Percentiles rank a stretch among this genome's conserved stretches.
Conservation (phyloP, 2,329 filamentous ascomycete genomes). For the Colletotrichum orchidophilum region DNA sequence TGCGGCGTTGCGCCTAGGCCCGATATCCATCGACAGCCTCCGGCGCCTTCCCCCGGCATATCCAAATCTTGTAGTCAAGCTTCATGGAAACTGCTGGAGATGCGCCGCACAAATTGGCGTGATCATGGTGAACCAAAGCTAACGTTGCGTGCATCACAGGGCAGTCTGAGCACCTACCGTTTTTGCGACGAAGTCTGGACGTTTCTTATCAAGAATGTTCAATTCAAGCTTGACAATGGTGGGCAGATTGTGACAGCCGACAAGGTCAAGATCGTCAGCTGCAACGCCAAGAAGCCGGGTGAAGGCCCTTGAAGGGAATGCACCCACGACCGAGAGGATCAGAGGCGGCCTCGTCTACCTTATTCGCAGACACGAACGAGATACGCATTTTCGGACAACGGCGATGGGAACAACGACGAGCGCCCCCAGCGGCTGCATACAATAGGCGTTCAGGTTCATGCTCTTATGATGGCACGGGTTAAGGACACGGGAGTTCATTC, state of each 20-base stretch:
- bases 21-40: not conserved
- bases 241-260: slow-evolving; percentile 80
- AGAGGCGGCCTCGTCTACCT: not conserved
- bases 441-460: slow-evolving; percentile 26
- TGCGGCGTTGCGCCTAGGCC: not conserved
- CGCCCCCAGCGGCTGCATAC: slow-evolving; percentile 26
- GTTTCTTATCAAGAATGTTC: slow-evolving; percentile 97
- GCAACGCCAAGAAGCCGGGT: slow-evolving; percentile 81
- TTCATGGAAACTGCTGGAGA: not conserved
- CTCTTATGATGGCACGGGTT: slow-evolving; percentile 13
- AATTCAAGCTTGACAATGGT: slow-evolving; percentile 94
- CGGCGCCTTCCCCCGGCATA: not conserved
- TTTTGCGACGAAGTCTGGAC: slow-evolving; percentile 99
- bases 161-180: slow-evolving; percentile 95
- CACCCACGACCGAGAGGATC: not conserved
- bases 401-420: slow-evolving; percentile 3
- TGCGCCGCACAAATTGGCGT: not conserved
- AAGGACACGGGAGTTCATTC: slow-evolving; percentile 21
- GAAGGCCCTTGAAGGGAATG: slow-evolving; percentile 43
- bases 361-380: slow-evolving; percentile 4
- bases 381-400: slow-evolving; percentile 9
- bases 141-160: slow-evolving; percentile 61
- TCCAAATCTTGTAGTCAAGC: too few relatives aligned
- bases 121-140: not conserved
- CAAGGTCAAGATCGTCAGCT: slow-evolving; percentile 98